Conservation (phyloP, 495 filamentous ascomycete genomes). For the Penicillium angulare region DNA sequence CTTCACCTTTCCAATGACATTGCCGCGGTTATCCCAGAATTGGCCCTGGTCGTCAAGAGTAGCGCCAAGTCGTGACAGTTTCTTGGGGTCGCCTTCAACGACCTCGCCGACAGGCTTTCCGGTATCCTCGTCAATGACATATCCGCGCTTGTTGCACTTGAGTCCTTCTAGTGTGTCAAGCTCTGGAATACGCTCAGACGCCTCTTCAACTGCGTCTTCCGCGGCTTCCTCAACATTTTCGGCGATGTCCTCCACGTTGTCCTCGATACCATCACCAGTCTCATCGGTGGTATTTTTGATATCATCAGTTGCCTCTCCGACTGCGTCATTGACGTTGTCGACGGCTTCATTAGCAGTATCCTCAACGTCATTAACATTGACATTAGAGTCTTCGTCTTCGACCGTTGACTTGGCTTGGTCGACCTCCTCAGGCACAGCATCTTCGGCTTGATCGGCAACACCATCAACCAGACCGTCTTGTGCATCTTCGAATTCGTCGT, state of each 20-base stretch:
- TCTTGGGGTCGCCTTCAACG: slow-evolving; percentile 58
- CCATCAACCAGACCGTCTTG: slow-evolving; percentile 21
- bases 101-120: slow-evolving; percentile 59
- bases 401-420: neutral
- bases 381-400: slow-evolving; percentile 19
- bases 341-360: slow-evolving; percentile 23
- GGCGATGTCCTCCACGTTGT: slow-evolving; percentile 15
- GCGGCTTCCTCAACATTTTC: slow-evolving; percentile 31
- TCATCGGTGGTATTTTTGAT: slow-evolving; percentile 6
- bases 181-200: slow-evolving; percentile 44
- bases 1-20: slow-evolving; percentile 58
- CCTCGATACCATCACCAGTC: slow-evolving; percentile 24
- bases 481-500: slow-evolving; percentile 40
- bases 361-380: slow-evolving; percentile 20
- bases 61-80: slow-evolving; percentile 53
- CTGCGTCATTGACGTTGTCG: slow-evolving; percentile 10
- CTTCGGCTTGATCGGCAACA: slow-evolving; percentile 9
- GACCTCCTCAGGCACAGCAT: slow-evolving; percentile 10
- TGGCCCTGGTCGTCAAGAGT: slow-evolving; percentile 61
- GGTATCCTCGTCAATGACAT: slow-evolving; percentile 48
- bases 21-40: slow-evolving; percentile 60
- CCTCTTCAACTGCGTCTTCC: slow-evolving; percentile 35
- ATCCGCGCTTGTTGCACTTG: slow-evolving; percentile 61
- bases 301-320: slow-evolving; percentile 13
- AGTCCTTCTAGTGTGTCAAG: slow-evolving; percentile 61